Evolutionary conservation across 148 eudicot genomes (phyloP).

Genomic region (Drosera capensis): DNA sequence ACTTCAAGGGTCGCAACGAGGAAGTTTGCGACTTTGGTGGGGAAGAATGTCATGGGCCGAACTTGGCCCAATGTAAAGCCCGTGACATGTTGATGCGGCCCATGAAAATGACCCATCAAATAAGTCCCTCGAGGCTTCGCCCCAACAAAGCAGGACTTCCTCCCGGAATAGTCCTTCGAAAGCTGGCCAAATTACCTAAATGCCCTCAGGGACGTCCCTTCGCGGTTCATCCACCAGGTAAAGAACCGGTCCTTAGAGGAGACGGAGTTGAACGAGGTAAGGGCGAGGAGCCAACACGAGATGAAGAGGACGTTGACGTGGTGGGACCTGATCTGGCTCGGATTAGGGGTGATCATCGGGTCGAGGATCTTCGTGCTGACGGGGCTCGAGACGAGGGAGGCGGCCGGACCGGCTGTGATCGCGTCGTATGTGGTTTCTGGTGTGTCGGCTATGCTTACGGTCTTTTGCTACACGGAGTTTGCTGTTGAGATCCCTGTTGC

Average conservation of each 20-base stretch:
- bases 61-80: too few relatives aligned
- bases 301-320: conserved; percentile 24
- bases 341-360: conserved; percentile 29
- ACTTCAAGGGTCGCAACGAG: too few relatives aligned
- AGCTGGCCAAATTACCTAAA: conserved; percentile 25
- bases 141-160: conserved; percentile 32
- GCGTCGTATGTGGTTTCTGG: background rate
- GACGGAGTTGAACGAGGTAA: conserved; percentile 19
- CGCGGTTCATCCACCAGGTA: conserved; percentile 21
- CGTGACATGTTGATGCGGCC: too few relatives aligned
- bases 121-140: too few relatives aligned
- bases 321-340: conserved; percentile 39
- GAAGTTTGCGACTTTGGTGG: too few relatives aligned
- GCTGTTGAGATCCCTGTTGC: background rate
- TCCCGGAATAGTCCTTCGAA: conserved; percentile 35
- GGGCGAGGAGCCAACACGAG: conserved; percentile 20
- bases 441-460: background rate
- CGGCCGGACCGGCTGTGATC: background rate
- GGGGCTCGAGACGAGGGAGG: background rate
- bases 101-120: too few relatives aligned
- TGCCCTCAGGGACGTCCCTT: conserved; percentile 20
- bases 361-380: conserved; percentile 3
- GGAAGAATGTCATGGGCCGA: too few relatives aligned
- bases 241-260: conserved; percentile 22
- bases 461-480: background rate